These are phyloP conservation scores for Arthrobotrys entomopaga DNA, from an alignment of 2,329 filamentous ascomycete genomes.

Conservation along the genomic window DNA sequence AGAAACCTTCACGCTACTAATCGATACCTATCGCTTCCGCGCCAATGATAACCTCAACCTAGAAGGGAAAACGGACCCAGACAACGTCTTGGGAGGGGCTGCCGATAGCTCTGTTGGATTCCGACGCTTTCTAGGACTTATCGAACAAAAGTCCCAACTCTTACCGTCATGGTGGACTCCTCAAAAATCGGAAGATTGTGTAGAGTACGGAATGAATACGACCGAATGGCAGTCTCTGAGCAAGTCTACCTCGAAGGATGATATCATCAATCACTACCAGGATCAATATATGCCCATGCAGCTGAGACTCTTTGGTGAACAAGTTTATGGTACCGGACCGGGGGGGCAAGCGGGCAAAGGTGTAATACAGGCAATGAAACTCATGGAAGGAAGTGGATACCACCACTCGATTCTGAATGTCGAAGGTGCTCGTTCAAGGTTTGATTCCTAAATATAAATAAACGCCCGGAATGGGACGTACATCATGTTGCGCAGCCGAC, in stretches of 20 bases:
- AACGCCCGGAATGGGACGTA: no score
- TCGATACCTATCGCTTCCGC: slow-evolving; percentile 67
- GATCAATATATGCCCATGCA: slow-evolving; percentile 66
- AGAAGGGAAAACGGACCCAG: slow-evolving; percentile 56
- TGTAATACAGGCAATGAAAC: slow-evolving; percentile 57
- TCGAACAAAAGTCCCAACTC: slow-evolving; percentile 58
- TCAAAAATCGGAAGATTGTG: slow-evolving; percentile 62
- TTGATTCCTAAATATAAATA: no score
- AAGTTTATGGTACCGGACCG: slow-evolving; percentile 60
- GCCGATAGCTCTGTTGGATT: slow-evolving; percentile 61
- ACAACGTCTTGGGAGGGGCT: slow-evolving; percentile 60
- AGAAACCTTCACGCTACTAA: slow-evolving; percentile 65
- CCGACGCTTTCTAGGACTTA: slow-evolving; percentile 61
- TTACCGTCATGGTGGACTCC: slow-evolving; percentile 65
- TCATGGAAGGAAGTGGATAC: neutral
- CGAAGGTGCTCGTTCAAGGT: no score
- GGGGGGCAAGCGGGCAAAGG: slow-evolving; percentile 59
- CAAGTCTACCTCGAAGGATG: slow-evolving; percentile 60
- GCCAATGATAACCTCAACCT: slow-evolving; percentile 62
- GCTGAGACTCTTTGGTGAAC: slow-evolving; percentile 66
- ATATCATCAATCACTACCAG: slow-evolving; percentile 64
- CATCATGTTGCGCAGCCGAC: no score
- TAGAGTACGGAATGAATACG: slow-evolving; percentile 60
- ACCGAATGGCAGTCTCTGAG: slow-evolving; percentile 60
- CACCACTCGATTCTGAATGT: neutral